These are phyloP conservation scores for Sechiopsis laciniata DNA, from an alignment of 306 rosid species.

Conservation along the genomic window DNA sequence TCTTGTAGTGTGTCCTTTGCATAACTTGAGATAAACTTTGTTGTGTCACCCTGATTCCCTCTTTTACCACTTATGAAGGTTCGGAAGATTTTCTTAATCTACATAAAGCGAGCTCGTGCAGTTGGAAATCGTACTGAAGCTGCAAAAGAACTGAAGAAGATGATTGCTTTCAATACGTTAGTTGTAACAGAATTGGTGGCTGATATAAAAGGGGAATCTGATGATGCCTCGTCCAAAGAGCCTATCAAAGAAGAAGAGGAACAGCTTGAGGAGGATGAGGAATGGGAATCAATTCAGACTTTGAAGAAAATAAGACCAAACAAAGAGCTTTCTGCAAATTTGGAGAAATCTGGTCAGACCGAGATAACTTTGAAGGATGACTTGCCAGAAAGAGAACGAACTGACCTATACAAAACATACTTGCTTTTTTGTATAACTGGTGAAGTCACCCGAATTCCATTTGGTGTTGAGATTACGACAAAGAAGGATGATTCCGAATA, in stretches of 20 bases:
- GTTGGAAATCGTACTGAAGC: slow-evolving; percentile 69
- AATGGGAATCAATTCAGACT: slow-evolving; percentile 72
- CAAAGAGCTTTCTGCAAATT: slow-evolving; percentile 52
- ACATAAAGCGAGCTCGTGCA: slow-evolving; percentile 71
- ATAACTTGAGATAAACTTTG: slow-evolving; percentile 2
- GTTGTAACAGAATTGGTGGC: slow-evolving; percentile 83
- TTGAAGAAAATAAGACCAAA: slow-evolving; percentile 64
- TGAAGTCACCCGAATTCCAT: slow-evolving; percentile 67
- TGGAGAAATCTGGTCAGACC: slow-evolving; percentile 87
- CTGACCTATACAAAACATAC: slow-evolving; percentile 86
- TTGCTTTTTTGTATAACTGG: slow-evolving; percentile 79
- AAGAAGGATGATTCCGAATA: slow-evolving; percentile 89
- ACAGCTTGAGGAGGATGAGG: slow-evolving; percentile 47
- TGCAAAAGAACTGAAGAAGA: slow-evolving; percentile 86
- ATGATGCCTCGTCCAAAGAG: slow-evolving; percentile 51
- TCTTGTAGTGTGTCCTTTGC: neutral
- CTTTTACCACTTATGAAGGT: slow-evolving; percentile 46
- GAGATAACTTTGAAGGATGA: slow-evolving; percentile 91
- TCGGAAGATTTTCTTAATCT: slow-evolving; percentile 60
- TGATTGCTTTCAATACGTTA: slow-evolving; percentile 85
- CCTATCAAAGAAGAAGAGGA: slow-evolving; percentile 46
- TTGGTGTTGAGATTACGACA: slow-evolving; percentile 71
- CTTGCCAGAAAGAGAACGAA: slow-evolving; percentile 73
- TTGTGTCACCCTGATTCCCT: slow-evolving; percentile 7
- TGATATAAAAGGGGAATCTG: slow-evolving; percentile 88